These are phyloP conservation scores for Pyrrhoderma noxium DNA, from an alignment of 1,284 basidiomycete species.

Conservation along the genomic window DNA sequence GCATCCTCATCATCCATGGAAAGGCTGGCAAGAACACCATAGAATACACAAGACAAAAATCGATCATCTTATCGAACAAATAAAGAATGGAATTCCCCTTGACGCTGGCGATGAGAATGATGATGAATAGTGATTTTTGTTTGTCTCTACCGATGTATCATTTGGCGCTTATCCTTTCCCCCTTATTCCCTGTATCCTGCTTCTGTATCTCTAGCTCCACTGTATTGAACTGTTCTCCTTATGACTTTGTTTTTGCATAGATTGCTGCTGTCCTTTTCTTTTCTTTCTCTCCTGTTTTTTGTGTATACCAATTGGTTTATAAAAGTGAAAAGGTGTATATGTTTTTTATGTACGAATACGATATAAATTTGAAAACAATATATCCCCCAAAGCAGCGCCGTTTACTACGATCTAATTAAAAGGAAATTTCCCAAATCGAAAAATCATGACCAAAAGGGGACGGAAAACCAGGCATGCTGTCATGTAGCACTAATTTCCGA, in stretches of 20 bases:
- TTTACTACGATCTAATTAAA: too few relatives aligned
- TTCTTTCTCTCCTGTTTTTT: too few relatives aligned
- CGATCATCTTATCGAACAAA: constrained; percentile 60
- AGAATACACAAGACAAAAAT: constrained; percentile 78
- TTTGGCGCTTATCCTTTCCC: neutral
- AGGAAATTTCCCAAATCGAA: too few relatives aligned
- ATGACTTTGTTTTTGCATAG: neutral
- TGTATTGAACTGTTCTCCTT: neutral
- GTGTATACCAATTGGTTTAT: too few relatives aligned
- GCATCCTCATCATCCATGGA: constrained; percentile 83
- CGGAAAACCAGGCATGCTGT: too few relatives aligned
- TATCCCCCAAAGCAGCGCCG: too few relatives aligned
- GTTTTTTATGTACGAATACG: too few relatives aligned
- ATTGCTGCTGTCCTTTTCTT: too few relatives aligned
- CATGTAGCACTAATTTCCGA: too few relatives aligned
- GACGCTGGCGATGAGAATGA: constrained; percentile 23
- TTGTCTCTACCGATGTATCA: neutral
- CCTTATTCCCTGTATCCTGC: neutral
- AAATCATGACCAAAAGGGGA: too few relatives aligned
- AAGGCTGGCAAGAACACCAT: constrained; percentile 84
- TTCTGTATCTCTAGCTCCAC: neutral
- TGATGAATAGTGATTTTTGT: constrained; percentile 1
- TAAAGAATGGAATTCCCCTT: constrained; percentile 52
- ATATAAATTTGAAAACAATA: too few relatives aligned
- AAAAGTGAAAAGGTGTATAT: too few relatives aligned